phyloP scores from a whole-genome alignment of 2,329 filamentous ascomycete species.

The Xenoacremonium recifei region DNA sequence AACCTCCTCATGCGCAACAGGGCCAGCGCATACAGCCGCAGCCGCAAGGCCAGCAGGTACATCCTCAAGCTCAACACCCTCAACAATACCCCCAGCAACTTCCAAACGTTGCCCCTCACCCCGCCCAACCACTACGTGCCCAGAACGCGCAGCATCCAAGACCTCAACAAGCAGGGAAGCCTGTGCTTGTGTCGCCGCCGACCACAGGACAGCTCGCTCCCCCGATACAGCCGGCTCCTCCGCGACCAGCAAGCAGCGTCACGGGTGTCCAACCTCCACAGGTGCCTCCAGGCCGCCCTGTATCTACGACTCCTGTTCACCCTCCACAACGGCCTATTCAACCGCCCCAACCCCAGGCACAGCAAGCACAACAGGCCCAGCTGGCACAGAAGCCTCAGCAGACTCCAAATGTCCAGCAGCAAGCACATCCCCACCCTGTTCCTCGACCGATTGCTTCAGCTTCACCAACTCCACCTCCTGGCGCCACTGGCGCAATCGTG shows the following conservation, averaged over 20 bases:
- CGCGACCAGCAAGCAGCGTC: constrained; percentile 21
- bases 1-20: constrained; percentile 21
- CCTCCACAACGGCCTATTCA: constrained; percentile 34
- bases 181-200: constrained; percentile 35
- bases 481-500: constrained; percentile 17
- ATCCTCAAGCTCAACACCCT: constrained; percentile 13
- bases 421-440: constrained; percentile 23
- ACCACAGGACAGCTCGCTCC: constrained; percentile 33
- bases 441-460: constrained; percentile 33
- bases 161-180: constrained; percentile 27
- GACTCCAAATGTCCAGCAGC: no score
- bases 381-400: no score
- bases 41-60: constrained; percentile 12
- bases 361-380: constrained; percentile 8
- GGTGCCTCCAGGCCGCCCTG: constrained; percentile 28
- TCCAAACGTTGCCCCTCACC: no score
- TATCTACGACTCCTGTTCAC: constrained; percentile 33
- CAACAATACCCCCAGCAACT: constrained; percentile 10
- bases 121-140: constrained; percentile 9
- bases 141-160: constrained; percentile 13
- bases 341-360: constrained; percentile 25
- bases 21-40: constrained; percentile 20
- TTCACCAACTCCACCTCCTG: constrained; percentile 25
- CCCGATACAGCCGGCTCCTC: constrained; percentile 33
- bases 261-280: constrained; percentile 21